Percentiles rank a stretch among this genome's conserved stretches.
Evolutionary conservation across 208 protist species (phyloP).

Genomic region (Acanthamoeba rhysodes): DNA sequence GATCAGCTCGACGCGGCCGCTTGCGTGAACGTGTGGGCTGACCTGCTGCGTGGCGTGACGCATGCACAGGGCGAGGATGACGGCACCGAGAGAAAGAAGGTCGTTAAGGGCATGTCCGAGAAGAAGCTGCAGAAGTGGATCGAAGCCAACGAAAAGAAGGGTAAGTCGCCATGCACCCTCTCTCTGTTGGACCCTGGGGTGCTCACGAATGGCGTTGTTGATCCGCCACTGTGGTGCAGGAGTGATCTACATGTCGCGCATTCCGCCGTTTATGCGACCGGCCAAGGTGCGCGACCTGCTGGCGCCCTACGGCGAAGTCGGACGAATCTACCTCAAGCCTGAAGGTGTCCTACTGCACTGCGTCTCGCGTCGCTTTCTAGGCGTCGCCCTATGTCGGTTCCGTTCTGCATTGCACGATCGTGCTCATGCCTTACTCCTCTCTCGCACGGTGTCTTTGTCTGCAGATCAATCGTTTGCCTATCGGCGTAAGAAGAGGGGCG

Average conservation of each 20-base stretch:
- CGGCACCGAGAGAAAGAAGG: neutral
- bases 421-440: neutral
- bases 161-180: neutral
- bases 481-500: slow-evolving; percentile 79
- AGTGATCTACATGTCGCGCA: slow-evolving; percentile 86
- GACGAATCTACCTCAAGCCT: slow-evolving; percentile 86
- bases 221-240: slow-evolving; percentile 67
- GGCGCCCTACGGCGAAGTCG: slow-evolving; percentile 85
- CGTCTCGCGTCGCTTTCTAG: neutral
- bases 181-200: neutral
- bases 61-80: slow-evolving; percentile 1
- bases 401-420: neutral
- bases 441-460: neutral
- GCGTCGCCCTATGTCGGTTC: neutral
- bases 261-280: slow-evolving; percentile 90
- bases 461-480: slow-evolving; percentile 36
- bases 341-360: slow-evolving; percentile 78
- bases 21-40: too few relatives aligned
- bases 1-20: too few relatives aligned
- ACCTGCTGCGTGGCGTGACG: neutral
- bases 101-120: slow-evolving; percentile 58
- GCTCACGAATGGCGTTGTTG: neutral
- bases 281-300: slow-evolving; percentile 87
- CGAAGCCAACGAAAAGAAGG: slow-evolving; percentile 55
- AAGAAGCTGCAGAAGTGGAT: slow-evolving; percentile 70